phyloP scores from a whole-genome alignment of 2,329 filamentous ascomycete genomes.

The Botryotinia narcissicola region DNA sequence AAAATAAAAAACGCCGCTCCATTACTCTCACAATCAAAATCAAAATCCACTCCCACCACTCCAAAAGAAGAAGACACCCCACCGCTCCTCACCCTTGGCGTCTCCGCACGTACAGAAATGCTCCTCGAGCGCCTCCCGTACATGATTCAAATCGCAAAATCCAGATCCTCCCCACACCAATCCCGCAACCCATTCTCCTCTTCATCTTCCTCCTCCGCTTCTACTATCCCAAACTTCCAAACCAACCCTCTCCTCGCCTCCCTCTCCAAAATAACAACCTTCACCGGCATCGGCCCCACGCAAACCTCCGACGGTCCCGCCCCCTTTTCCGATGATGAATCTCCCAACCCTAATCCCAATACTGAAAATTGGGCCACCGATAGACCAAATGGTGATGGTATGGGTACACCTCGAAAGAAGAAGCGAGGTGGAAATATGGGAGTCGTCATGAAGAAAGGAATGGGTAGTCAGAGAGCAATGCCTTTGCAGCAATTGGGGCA shows the following conservation, averaged over 20 bases:
- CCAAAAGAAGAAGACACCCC: slow-evolving; percentile 30
- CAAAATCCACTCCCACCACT: not conserved
- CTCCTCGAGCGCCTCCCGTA: slow-evolving; percentile 86
- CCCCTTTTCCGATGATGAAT: slow-evolving; percentile 33
- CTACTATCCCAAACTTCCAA: not conserved
- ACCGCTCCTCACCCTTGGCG: slow-evolving; percentile 57
- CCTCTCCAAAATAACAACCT: slow-evolving; percentile 4
- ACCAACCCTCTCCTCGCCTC: not conserved
- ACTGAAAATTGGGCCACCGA: slow-evolving; percentile 60
- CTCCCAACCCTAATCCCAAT: not conserved
- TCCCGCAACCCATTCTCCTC: not conserved
- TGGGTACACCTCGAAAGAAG: slow-evolving; percentile 48
- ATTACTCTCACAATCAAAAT: not conserved
- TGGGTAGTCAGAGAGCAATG: slow-evolving; percentile 22
- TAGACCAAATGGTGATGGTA: slow-evolving; percentile 53
- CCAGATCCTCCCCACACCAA: slow-evolving; percentile 27
- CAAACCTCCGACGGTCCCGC: slow-evolving; percentile 40
- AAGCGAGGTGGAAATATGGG: slow-evolving; percentile 23
- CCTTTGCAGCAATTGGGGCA: slow-evolving; percentile 44
- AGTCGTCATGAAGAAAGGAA: slow-evolving; percentile 32
- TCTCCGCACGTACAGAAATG: slow-evolving; percentile 67
- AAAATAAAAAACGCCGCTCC: slow-evolving; percentile 24
- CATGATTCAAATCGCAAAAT: slow-evolving; percentile 61
- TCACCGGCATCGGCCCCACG: slow-evolving; percentile 4
- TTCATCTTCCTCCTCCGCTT: slow-evolving; percentile 13